Conservation (phyloP, 331 rosid genomes). For the Prunus yedoensis region DNA sequence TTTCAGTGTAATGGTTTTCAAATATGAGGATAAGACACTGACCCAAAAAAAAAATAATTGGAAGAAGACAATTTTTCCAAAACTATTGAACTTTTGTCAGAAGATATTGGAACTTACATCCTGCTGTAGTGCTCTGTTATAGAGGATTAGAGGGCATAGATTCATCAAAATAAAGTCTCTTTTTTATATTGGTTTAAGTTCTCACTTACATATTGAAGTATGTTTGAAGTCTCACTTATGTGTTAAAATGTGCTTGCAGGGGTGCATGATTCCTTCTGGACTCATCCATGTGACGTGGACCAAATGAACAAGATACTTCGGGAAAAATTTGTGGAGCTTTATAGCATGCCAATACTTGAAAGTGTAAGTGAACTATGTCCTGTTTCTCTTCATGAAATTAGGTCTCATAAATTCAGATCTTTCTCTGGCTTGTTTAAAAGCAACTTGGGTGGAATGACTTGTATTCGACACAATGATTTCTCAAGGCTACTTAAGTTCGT, state of each 20-base stretch:
- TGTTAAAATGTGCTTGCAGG: conserved; percentile 44
- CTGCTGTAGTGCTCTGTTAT: neutral
- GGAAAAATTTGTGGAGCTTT: conserved; percentile 74
- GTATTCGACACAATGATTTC: no score
- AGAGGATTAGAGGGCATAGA: no score
- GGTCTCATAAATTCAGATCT: neutral
- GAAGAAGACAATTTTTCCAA: neutral
- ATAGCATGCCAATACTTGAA: conserved; percentile 76
- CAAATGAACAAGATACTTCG: conserved; percentile 72
- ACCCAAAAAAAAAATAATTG: no score
- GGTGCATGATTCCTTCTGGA: conserved; percentile 92
- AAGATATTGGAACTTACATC: neutral
- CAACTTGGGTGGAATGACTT: neutral
- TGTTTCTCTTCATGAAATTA: neutral
- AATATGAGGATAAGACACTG: neutral
- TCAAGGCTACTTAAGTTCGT: no score
- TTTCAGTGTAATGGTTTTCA: neutral
- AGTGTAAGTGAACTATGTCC: conserved; percentile 48
- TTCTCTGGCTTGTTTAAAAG: neutral
- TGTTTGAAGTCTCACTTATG: neutral
- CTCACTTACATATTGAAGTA: neutral
- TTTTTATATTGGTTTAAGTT: neutral
- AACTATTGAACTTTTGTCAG: neutral
- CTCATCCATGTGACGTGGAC: conserved; percentile 81
- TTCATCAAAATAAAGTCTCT: no score